Evolutionary conservation across 176 grass and related monocot species (phyloP), one percentile per base, ranked within the genome.

Genomic region (Eleusine coracana): DNA sequence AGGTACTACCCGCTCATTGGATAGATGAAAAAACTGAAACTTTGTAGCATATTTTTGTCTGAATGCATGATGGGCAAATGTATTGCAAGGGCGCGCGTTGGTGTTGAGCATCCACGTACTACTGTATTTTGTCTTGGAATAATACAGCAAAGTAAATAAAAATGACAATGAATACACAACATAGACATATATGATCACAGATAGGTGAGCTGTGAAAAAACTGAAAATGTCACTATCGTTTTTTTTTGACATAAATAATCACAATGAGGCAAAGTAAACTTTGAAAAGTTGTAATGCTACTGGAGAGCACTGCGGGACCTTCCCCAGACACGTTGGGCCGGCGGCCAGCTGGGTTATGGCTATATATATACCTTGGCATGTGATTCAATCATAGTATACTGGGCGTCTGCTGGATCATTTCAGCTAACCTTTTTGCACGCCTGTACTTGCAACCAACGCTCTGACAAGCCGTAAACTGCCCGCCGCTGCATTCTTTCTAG

Each of bases 351-450:
- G 56, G 56, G 21, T 59, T 59, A 59, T 23, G 65, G 13, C 18
- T 70, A 21, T 36, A 27, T n/a, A 16, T 51, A 13, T 70, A 25
- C 56, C 20, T 13, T 6, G 5, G 14, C 45, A 10, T 10, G 29
- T 62, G 59, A 62, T 39, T 25, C 20, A 49, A 78, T 71, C 54
- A 78, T 71, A 63, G 13, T 77, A 62, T 60, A 41, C 15, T 48
- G n/a, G 63, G 7, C 8, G 48, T 70, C 28, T 7, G 51, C 25
- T 40, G 10, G 65, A 60, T n/a, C 25, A 45, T 78, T 71, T 78
- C 5, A 71, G 84, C 31, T 41, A 52, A 46, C 46, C 68, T 86
- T 86, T 80, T 92, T 63, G 90, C 90, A 92, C 82, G 90, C 86
- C 61, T 82, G 82, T 88, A 91, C 82, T 41, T 51, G 75, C 75